These are phyloP conservation scores for Halophytophthora polymorphica DNA, from an alignment of 352 stramenopile genomes.

Conservation along the genomic window DNA sequence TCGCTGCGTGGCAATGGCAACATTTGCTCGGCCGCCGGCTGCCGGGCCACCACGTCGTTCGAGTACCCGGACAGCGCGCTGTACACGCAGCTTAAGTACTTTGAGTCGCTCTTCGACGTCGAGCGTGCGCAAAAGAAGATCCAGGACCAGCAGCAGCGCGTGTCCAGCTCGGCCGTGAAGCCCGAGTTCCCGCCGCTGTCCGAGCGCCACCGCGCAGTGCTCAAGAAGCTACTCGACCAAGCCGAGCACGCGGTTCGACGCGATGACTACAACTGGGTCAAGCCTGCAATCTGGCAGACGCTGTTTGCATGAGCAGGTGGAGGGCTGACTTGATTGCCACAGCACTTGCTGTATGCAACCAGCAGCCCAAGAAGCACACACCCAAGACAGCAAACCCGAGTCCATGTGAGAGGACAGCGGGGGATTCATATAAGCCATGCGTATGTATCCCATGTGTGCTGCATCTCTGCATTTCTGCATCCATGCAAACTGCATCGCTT, in stretches of 20 bases:
- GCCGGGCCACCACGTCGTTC: slow-evolving; percentile 86
- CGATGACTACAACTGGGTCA: slow-evolving; percentile 94
- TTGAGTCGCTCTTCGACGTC: slow-evolving; percentile 95
- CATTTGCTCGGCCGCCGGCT: slow-evolving; percentile 90
- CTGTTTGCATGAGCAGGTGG: slow-evolving; percentile 57
- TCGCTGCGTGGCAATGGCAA: slow-evolving; percentile 91
- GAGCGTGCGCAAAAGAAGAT: slow-evolving; percentile 86
- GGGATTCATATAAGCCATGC: too few species aligned
- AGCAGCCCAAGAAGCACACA: too few species aligned
- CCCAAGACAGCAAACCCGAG: too few species aligned
- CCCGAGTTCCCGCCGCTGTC: slow-evolving; percentile 48
- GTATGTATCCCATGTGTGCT: too few species aligned
- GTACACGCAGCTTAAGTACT: slow-evolving; percentile 97
- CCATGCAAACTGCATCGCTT: too few species aligned
- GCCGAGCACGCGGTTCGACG: slow-evolving; percentile 73
- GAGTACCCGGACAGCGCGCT: slow-evolving; percentile 90
- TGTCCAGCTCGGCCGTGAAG: slow-evolving; percentile 18
- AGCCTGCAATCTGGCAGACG: slow-evolving; percentile 88
- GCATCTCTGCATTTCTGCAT: too few species aligned
- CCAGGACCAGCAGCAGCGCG: slow-evolving; percentile 56
- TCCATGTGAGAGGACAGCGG: too few species aligned
- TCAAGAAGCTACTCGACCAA: slow-evolving; percentile 78
- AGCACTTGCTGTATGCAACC: too few species aligned
- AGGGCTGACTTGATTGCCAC: too few species aligned
- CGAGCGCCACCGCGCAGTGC: slow-evolving; percentile 64